Conservation (phyloP, 2,329 filamentous ascomycete species). For the Microsporum ferrugineum region DNA sequence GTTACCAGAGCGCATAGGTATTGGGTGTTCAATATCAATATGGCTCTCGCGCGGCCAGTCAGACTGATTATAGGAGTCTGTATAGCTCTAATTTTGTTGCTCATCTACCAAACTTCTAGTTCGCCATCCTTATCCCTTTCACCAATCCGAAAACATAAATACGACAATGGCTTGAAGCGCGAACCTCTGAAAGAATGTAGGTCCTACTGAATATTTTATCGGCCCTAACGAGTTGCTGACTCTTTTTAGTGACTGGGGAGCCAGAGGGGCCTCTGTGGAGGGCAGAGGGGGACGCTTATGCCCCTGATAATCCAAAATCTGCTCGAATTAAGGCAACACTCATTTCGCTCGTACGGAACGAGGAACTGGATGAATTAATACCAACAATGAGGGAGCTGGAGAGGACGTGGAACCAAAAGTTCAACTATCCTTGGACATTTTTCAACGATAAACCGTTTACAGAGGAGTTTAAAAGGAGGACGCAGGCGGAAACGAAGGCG, state of each 20-base stretch:
- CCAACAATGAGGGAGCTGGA: constrained; percentile 86
- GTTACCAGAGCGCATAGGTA: not conserved
- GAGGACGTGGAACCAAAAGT: constrained; percentile 92
- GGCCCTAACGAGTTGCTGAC: constrained; percentile 10
- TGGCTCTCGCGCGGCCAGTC: constrained; percentile 79
- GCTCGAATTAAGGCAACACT: constrained; percentile 88
- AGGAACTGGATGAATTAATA: constrained; percentile 73
- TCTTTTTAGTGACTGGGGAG: constrained; percentile 59
- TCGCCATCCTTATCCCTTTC: constrained; percentile 32
- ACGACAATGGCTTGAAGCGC: constrained; percentile 51
- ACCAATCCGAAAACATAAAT: constrained; percentile 31
- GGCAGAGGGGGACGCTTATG: constrained; percentile 64
- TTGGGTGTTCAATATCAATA: constrained; percentile 30
- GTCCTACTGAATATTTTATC: constrained; percentile 24
- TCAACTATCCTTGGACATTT: constrained; percentile 99
- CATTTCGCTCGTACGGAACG: constrained; percentile 81
- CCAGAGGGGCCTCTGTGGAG: constrained; percentile 65
- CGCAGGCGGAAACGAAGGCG: constrained; percentile 72
- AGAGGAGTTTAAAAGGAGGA: constrained; percentile 81
- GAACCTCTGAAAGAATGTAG: constrained; percentile 83
- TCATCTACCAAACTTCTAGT: constrained; percentile 63
- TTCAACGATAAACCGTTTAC: constrained; percentile 94
- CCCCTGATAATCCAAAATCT: constrained; percentile 59
- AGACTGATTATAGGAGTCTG: constrained; percentile 64
- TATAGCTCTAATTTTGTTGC: constrained; percentile 62